A percentile compares a stretch with the other conserved stretches of the same genome.
Evolutionary conservation across 1,284 basidiomycete species (phyloP).

Genomic region (Puccinia coronata): DNA sequence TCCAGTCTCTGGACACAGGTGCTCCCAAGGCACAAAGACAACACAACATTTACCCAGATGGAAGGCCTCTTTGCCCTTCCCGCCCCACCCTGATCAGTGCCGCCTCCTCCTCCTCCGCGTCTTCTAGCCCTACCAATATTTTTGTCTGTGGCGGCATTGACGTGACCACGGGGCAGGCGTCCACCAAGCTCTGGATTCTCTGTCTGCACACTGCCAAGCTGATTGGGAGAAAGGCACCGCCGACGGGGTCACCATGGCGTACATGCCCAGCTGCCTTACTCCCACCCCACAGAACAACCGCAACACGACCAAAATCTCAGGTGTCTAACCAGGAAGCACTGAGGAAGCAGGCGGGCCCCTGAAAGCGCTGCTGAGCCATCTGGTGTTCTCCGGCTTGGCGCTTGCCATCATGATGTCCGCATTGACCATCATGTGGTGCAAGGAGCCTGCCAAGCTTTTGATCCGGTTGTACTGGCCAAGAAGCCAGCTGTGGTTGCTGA

Average conservation of each 20-base stretch:
- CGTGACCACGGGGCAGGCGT: conserved; percentile 65
- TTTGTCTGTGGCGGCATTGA: conserved; percentile 75
- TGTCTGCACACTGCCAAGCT: conserved; percentile 68
- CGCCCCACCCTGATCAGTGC: conserved; percentile 64
- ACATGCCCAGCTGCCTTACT: conserved; percentile 34
- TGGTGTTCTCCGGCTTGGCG: conserved; percentile 14
- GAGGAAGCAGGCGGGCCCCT: neutral
- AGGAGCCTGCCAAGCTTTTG: conserved; percentile 32
- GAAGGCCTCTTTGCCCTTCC: conserved; percentile 68
- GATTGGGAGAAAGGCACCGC: conserved; percentile 55
- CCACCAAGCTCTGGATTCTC: conserved; percentile 74
- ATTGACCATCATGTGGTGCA: conserved; percentile 17
- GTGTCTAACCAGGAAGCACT: neutral
- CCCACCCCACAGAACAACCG: conserved; percentile 26
- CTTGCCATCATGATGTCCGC: conserved; percentile 16
- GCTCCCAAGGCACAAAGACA: conserved; percentile 72
- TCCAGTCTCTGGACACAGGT: conserved; percentile 71
- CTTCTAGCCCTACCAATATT: conserved; percentile 65
- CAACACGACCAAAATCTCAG: neutral
- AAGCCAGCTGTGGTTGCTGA: conserved; percentile 26
- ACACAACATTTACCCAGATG: conserved; percentile 64
- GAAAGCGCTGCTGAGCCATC: conserved; percentile 1
- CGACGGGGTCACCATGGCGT: conserved; percentile 15
- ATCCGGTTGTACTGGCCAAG: conserved; percentile 14
- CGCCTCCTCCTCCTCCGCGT: conserved; percentile 64